Base-by-base conservation (phyloP, 352 stramenopile genomes). In the Blastocystis sp. region DNA sequence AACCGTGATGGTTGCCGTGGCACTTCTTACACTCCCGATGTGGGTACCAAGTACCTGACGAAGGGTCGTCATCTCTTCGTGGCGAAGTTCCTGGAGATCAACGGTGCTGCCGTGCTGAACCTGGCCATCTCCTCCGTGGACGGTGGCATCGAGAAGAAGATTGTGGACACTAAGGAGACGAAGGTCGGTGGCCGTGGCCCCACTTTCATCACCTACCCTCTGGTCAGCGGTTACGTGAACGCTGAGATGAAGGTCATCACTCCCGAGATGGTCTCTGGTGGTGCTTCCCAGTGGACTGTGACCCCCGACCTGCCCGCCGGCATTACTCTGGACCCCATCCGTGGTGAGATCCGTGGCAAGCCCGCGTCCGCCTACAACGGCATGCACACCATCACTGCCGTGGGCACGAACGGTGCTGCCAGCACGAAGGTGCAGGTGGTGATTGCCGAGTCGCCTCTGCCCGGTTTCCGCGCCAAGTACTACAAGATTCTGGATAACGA, bases 1-100 rank as follows among this genome's bases (percentile, higher is more conserved):
- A 76, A 87, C n/a, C 62, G 65, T 87, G 77, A 76, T 87, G 77
- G 77, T 76, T 87, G 77, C 57, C 77, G 65, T 87, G 77, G 77
- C 21, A 24, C 21, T 64, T 43, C 62, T 43, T 54, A 19, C 3
- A 76, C 17, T 3, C 62, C 62, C 38, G 70, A 81, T 63, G 43
- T 21, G 4, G 77, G 9, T 2, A 76, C 77, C 28, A 43, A 59
- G 24, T 21, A 60, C 45, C 65, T 87, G 3, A n/a, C 77, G 38
- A 17, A 28, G 24, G 77, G 77, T 76, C 43, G 57, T 48, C 77
- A 87, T 68, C 40, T 87, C 42, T 77, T 87, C 34, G 62, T 87
- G 4, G 65, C 70, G 52, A 87, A 74, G 62, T 87, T 77, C 65
- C 52, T 87, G 38, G 77, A 87, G n/a, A 42, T 87, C 45, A 84